A percentile compares a stretch with the other conserved stretches of the same genome.
Evolutionary conservation across 352 stramenopile genomes (phyloP).

Genomic region (Thalassiosira hispida): DNA sequence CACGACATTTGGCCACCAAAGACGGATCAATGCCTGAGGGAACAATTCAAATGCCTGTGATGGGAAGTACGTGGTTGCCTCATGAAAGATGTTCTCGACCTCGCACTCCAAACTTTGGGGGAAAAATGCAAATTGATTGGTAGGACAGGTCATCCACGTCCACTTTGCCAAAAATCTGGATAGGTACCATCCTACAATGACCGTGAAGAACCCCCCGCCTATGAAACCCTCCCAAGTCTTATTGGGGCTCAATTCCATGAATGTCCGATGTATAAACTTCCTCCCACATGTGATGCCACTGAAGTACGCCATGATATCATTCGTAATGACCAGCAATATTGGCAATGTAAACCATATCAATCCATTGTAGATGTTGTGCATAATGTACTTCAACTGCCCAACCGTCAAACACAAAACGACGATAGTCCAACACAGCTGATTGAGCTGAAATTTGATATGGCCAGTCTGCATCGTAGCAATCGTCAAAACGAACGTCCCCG

Average conservation of each 20-base stretch:
- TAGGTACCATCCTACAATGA: slow-evolving; percentile 93
- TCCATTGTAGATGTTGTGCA: slow-evolving; percentile 96
- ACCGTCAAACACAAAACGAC: slow-evolving; percentile 93
- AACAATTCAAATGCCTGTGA: slow-evolving; percentile 87
- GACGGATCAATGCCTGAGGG: slow-evolving; percentile 79
- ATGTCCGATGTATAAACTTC: slow-evolving; percentile 92
- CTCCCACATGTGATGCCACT: slow-evolving; percentile 86
- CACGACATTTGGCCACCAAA: slow-evolving; percentile 87
- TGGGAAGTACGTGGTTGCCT: slow-evolving; percentile 83
- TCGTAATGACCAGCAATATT: slow-evolving; percentile 93
- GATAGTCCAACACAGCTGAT: slow-evolving; percentile 96
- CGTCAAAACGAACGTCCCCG: slow-evolving; percentile 94
- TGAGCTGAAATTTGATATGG: slow-evolving; percentile 95
- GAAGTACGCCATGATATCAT: slow-evolving; percentile 96
- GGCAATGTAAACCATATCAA: slow-evolving; percentile 96
- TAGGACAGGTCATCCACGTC: slow-evolving; percentile 93
- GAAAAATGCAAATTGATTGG: slow-evolving; percentile 71
- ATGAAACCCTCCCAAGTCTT: slow-evolving; percentile 99
- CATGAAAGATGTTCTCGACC: slow-evolving; percentile 76
- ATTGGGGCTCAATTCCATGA: slow-evolving; percentile 94
- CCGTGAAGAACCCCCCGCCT: slow-evolving; percentile 94
- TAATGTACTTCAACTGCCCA: slow-evolving; percentile 97
- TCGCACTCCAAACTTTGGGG: slow-evolving; percentile 71
- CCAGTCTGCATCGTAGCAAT: slow-evolving; percentile 92
- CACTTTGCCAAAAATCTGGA: slow-evolving; percentile 91